Percentiles rank a stretch among this genome's conserved stretches.
These are phyloP conservation scores for Chlorella vulgaris DNA, from an alignment of 139 green algal species.

Conservation along the genomic window DNA sequence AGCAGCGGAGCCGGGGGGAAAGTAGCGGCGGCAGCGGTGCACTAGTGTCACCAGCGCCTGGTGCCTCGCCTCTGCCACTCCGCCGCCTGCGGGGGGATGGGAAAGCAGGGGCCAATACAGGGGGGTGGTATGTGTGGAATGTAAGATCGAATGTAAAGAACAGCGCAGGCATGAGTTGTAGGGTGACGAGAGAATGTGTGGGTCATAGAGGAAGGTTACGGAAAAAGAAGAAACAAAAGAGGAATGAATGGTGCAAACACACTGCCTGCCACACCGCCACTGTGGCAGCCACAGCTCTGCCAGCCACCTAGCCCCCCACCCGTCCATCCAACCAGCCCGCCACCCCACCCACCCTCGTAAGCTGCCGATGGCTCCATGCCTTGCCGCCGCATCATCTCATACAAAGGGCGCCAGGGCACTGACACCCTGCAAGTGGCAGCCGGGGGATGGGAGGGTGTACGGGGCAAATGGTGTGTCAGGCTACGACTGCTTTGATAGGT, in stretches of 20 bases:
- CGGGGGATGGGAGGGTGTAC: not conserved
- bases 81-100: constrained; percentile 34
- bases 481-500: not conserved
- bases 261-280: too few relatives aligned
- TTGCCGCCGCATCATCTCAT: constrained; percentile 40
- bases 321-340: not conserved
- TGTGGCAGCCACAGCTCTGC: too few relatives aligned
- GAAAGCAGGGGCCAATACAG: not conserved
- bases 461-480: not conserved
- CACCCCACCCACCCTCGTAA: constrained; percentile 25
- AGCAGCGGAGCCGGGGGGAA: constrained; percentile 39
- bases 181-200: too few relatives aligned
- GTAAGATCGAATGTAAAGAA: not conserved
- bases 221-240: too few relatives aligned
- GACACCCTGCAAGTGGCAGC: constrained; percentile 25
- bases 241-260: too few relatives aligned
- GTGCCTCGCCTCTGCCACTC: constrained; percentile 46
- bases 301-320: too few relatives aligned
- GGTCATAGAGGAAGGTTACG: too few relatives aligned
- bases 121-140: not conserved
- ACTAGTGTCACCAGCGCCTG: constrained; percentile 45
- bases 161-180: not conserved
- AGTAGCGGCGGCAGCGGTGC: constrained; percentile 51
- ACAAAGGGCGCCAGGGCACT: constrained; percentile 70
- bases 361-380: constrained; percentile 15